Evolutionary conservation across 2,329 filamentous ascomycete species (phyloP).

Genomic region (Ascochyta lentis): DNA sequence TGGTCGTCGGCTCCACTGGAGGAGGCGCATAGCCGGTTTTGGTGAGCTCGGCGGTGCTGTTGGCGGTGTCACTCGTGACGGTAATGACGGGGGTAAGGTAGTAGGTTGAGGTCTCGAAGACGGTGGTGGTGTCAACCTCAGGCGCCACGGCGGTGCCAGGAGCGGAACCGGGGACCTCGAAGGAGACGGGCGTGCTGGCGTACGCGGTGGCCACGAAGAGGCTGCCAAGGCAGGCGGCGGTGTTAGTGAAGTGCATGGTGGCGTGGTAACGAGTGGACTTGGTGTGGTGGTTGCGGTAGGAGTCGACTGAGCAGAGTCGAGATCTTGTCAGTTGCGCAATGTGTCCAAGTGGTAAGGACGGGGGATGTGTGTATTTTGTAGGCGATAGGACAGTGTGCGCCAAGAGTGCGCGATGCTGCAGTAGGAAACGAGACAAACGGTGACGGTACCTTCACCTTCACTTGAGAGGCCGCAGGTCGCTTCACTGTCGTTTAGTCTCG

Average conservation of each 20-base stretch:
- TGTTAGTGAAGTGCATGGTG: constrained; percentile 4
- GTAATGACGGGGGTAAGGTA: neutral
- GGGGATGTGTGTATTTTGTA: neutral
- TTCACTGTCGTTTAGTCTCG: neutral
- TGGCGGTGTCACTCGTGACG: neutral
- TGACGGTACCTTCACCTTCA: constrained; percentile 1
- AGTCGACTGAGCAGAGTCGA: neutral
- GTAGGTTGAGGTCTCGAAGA: constrained; percentile 10
- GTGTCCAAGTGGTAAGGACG: neutral
- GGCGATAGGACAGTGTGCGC: constrained; percentile 1
- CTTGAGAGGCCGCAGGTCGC: neutral
- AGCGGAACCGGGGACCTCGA: neutral
- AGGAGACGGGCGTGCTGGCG: constrained; percentile 4
- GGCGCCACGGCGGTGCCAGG: neutral
- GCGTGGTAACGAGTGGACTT: neutral
- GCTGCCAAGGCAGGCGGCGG: constrained; percentile 1
- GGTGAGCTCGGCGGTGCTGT: neutral
- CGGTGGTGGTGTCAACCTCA: constrained; percentile 2
- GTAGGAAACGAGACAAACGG: constrained; percentile 4
- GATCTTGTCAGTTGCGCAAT: neutral
- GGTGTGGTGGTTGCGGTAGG: neutral
- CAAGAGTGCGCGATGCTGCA: constrained; percentile 12
- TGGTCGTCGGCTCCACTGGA: neutral
- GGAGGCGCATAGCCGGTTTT: neutral
- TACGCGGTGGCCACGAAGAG: constrained; percentile 4